Evolutionary conservation across 768 basidiomycete genomes (phyloP).

Genomic region (Termitomyces sp.): DNA sequence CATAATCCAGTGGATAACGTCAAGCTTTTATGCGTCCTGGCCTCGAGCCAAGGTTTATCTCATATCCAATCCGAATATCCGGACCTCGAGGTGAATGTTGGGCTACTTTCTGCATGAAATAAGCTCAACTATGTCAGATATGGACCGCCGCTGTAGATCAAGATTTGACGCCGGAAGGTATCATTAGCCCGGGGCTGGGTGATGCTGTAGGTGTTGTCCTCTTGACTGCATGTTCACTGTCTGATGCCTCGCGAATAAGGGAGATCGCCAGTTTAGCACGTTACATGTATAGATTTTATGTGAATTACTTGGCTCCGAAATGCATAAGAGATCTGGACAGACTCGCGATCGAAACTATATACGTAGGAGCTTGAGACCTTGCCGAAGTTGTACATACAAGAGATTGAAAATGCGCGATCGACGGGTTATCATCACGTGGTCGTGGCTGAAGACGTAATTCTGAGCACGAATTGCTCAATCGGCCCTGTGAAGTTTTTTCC

Average conservation of each 20-base stretch:
- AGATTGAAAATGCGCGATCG: background rate
- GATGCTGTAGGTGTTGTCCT: slow-evolving; percentile 61
- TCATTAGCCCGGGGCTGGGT: slow-evolving; percentile 87
- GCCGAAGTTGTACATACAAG: too few species aligned
- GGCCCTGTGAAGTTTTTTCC: slow-evolving; percentile 10
- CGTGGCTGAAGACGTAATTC: slow-evolving; percentile 35
- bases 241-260: slow-evolving; percentile 39
- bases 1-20: slow-evolving; percentile 51
- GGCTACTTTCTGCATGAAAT: background rate
- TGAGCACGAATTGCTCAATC: slow-evolving; percentile 35
- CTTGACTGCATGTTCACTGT: background rate
- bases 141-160: slow-evolving; percentile 84
- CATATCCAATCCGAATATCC: slow-evolving; percentile 66
- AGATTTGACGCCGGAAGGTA: slow-evolving; percentile 63
- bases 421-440: slow-evolving; percentile 4
- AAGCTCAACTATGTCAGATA: slow-evolving; percentile 45
- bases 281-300: slow-evolving; percentile 28
- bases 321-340: too few species aligned
- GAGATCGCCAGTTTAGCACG: slow-evolving; percentile 83
- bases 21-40: slow-evolving; percentile 80
- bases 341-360: too few species aligned
- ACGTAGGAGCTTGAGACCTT: too few species aligned
- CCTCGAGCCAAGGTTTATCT: slow-evolving; percentile 66
- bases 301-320: background rate
- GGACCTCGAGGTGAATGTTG: slow-evolving; percentile 61